Evolutionary conservation across 2,329 filamentous ascomycete species (phyloP), one percentile per base, ranked within the genome.

Genomic region (Aspergillus novoparasiticus): DNA sequence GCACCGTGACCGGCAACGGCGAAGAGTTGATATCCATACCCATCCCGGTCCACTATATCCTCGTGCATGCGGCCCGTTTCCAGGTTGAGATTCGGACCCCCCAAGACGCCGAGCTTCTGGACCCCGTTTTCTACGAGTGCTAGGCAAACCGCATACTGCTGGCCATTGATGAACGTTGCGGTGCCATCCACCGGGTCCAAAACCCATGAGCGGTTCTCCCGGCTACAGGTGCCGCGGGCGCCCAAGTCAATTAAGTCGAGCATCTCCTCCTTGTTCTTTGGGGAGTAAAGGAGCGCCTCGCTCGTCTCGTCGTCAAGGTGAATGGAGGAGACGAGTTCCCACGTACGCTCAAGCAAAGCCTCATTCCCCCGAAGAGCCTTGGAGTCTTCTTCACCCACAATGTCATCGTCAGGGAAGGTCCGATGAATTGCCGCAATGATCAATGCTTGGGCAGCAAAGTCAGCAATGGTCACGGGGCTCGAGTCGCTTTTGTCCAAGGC

Each of bases 121-220:
- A 75, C 69, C 4, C 87, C 87, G 59, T 88, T 79, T 62, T 86
- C 82, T 2, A 89, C 74, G 65, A 90, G 75, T 3, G 85, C 84
- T 23, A 89, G 76, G 64, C 85, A 86, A 4, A 90, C 85, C 3
- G 84, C 87, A 63, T 89, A 90, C 75, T 90, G 87, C 73, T 87
- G 81, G 3, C 85, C 85, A 45, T 77, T 77, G 66, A 90, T 83
- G 63, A 88, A 90, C 0, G 86, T 85, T 19, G 84, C 84, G 1
- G 87, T 90, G 34, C 87, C 87, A 67, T 90, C 87, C 9, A 90
- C 84, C 0, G 87, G 87, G 69, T 90, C 87, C 72, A 90, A 82
- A 34, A 87, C 83, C 87, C 87, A 90, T 58, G 85, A 81, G 1
- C 83, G 77, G 3, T 75, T 82, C 64, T 67, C 78, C 64, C 70